phyloP scores from a whole-genome alignment of 345 rosid species.

The Corchorus capsularis region DNA sequence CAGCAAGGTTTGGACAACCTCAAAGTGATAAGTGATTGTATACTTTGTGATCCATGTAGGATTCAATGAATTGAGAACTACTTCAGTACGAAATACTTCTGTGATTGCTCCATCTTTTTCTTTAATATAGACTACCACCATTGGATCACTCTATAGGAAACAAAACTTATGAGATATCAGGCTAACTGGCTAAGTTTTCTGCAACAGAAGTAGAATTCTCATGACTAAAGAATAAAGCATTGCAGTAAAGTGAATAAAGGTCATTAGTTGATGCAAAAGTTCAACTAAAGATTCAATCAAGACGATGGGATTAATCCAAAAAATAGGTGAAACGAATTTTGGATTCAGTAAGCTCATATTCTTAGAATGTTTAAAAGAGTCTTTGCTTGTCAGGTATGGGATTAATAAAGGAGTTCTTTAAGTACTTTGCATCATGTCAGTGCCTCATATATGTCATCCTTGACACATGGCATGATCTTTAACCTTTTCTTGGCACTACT shows the following conservation, averaged over 20 bases:
- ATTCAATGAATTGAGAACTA: slow-evolving; percentile 74
- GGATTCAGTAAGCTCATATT: slow-evolving; percentile 2
- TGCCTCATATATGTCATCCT: background rate
- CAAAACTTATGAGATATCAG: slow-evolving; percentile 26
- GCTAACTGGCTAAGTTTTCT: slow-evolving; percentile 22
- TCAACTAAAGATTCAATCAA: background rate
- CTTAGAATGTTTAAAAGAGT: background rate
- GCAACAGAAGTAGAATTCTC: slow-evolving; percentile 5
- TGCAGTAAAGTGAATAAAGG: slow-evolving; percentile 14
- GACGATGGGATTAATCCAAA: background rate
- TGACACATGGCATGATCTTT: background rate
- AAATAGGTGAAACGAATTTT: background rate
- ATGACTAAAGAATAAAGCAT: slow-evolving; percentile 2
- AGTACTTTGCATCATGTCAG: background rate
- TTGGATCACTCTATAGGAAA: slow-evolving; percentile 81
- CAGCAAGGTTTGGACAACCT: slow-evolving; percentile 74
- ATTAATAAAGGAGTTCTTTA: background rate
- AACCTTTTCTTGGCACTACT: background rate
- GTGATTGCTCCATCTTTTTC: slow-evolving; percentile 63
- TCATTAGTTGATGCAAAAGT: background rate
- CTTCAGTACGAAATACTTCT: slow-evolving; percentile 79
- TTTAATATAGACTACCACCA: slow-evolving; percentile 71
- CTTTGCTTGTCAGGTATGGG: background rate
- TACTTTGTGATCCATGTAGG: slow-evolving; percentile 74
- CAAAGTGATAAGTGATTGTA: slow-evolving; percentile 60